Evolutionary conservation across 164 flowering plant species (phyloP).

Genomic region (Berberis thunbergii): DNA sequence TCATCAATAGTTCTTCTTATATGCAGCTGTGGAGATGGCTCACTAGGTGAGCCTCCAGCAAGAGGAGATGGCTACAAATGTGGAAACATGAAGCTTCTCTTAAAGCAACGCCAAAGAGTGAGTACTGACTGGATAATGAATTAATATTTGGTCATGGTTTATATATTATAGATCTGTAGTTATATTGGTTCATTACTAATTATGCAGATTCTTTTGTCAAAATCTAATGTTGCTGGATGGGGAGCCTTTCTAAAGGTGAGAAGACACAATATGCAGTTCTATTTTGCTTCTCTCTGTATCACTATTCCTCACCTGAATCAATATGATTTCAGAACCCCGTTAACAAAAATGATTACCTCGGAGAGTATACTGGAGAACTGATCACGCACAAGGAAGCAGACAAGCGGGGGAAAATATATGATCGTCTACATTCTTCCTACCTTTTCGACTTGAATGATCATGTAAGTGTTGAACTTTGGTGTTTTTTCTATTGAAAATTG

Average conservation of each 20-base stretch:
- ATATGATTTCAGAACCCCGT: slow-evolving; percentile 65
- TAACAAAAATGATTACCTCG: slow-evolving; percentile 87
- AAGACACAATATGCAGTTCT: not conserved
- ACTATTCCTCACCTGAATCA: slow-evolving; percentile 8
- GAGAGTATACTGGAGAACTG: slow-evolving; percentile 97
- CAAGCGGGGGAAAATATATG: slow-evolving; percentile 95
- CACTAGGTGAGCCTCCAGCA: slow-evolving; percentile 70
- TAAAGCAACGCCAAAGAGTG: slow-evolving; percentile 90
- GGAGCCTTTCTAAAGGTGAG: slow-evolving; percentile 93
- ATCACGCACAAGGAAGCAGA: slow-evolving; percentile 94
- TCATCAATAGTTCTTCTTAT: not conserved
- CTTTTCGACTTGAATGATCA: slow-evolving; percentile 95
- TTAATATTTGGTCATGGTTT: not conserved
- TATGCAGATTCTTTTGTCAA: slow-evolving; percentile 70
- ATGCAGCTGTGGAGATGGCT: slow-evolving; percentile 89
- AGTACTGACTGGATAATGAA: slow-evolving; percentile 8
- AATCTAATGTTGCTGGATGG: slow-evolving; percentile 98
- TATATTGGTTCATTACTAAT: not conserved
- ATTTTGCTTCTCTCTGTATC: not conserved
- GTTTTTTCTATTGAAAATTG: too few species aligned
- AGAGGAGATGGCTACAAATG: slow-evolving; percentile 85
- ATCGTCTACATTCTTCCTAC: slow-evolving; percentile 88
- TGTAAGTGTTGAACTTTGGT: slow-evolving; percentile 30
- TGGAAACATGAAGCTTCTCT: slow-evolving; percentile 90
- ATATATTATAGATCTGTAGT: not conserved